Conservation (phyloP, 2,329 filamentous ascomycete genomes). For the Arthrobotrys sphaeroides region DNA sequence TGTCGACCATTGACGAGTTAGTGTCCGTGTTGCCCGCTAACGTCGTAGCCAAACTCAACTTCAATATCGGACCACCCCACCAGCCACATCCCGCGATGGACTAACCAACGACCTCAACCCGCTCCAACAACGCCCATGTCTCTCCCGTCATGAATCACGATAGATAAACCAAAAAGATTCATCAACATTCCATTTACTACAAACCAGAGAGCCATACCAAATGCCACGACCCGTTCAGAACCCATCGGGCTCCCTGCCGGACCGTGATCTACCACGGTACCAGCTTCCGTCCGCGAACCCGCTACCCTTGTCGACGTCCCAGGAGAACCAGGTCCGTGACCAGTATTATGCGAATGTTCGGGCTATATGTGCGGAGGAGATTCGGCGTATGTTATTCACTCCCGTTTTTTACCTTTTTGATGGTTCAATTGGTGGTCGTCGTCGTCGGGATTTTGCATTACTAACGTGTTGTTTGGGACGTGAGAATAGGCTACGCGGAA, state of each 20-base stretch:
- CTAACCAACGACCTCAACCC: background rate
- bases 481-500: constrained; percentile 83
- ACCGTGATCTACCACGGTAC: constrained; percentile 37
- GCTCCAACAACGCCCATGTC: background rate
- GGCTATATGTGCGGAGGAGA: constrained; percentile 77
- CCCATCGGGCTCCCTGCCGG: constrained; percentile 40
- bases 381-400: constrained; percentile 64
- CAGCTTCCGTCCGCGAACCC: constrained; percentile 74
- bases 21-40: background rate
- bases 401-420: background rate
- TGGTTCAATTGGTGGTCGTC: constrained; percentile 13
- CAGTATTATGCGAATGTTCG: constrained; percentile 83
- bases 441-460: background rate
- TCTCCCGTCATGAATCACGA: constrained; percentile 53
- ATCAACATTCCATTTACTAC: background rate
- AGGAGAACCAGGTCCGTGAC: constrained; percentile 83
- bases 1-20: background rate
- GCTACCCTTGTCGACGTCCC: constrained; percentile 80
- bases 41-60: constrained; percentile 30
- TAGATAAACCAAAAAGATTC: constrained; percentile 40
- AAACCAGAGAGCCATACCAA: background rate
- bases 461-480: too few relatives aligned
- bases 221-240: constrained; percentile 45
- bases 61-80: constrained; percentile 31
- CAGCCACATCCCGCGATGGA: constrained; percentile 12